A percentile compares a stretch with the other conserved stretches of the same genome.
These are phyloP conservation scores for Panus rudis DNA, from an alignment of 768 basidiomycete genomes.

Conservation along the genomic window DNA sequence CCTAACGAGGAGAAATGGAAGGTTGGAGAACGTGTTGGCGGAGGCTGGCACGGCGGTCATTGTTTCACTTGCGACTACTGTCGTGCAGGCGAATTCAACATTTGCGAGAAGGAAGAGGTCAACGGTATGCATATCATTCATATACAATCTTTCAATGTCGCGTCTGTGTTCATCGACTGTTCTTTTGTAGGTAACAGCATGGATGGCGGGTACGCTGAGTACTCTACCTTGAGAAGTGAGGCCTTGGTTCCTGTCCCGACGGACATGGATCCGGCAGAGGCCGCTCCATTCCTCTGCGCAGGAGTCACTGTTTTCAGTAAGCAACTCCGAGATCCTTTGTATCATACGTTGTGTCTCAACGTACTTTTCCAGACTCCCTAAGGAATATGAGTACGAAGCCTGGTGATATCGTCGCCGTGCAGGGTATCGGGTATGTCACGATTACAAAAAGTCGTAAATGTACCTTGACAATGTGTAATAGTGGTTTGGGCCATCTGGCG, in stretches of 20 bases:
- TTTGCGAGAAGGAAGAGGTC: constrained; percentile 17
- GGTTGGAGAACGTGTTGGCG: constrained; percentile 25
- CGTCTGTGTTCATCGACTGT: not conserved
- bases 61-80: constrained; percentile 21
- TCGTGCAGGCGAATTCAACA: constrained; percentile 18
- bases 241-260: constrained; percentile 20
- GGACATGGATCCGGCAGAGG: constrained; percentile 19
- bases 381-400: constrained; percentile 23
- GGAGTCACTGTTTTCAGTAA: constrained; percentile 33
- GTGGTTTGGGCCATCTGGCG: constrained; percentile 28
- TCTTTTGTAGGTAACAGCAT: constrained; percentile 14
- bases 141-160: not conserved
- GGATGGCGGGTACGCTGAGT: constrained; percentile 25
- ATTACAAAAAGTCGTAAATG: not conserved
- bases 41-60: constrained; percentile 23
- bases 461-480: constrained; percentile 6
- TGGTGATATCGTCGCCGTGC: constrained; percentile 31
- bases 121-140: constrained; percentile 10
- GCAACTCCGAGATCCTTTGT: not conserved
- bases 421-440: constrained; percentile 26
- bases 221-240: constrained; percentile 16
- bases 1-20: constrained; percentile 16
- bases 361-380: constrained; percentile 14
- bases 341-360: not conserved
- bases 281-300: constrained; percentile 27